Base-by-base conservation (phyloP, 2,329 filamentous ascomycete species). In the Xylaria sp. region DNA sequence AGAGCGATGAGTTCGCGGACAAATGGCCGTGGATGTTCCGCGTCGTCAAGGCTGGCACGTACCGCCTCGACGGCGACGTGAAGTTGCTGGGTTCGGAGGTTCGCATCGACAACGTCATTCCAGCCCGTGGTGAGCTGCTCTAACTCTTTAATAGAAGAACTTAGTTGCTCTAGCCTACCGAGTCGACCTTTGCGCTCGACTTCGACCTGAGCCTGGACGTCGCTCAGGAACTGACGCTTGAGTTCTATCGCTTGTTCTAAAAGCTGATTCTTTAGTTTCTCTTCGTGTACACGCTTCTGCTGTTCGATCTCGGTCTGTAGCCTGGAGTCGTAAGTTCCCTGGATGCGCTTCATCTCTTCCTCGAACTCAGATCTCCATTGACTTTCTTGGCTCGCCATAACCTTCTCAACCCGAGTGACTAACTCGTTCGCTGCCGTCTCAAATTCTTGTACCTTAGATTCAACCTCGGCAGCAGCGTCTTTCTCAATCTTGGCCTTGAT, bases 31-130 rank as follows among this genome's bases (percentile, higher is more conserved):
- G 95, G 92, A 74, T 90, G 86, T 51, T 89, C 84, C 12, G 90
- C 86, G 72, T 91, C 91, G 77, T 94, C 91, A 24, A 98, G 88
- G 59, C 91, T 93, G 66, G 93, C 90, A 73, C 93, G 92, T 60
- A 98, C 94, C 47, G 95, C 93, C 79, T 99, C 96, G 34, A 98
- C 92, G 21, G 96, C 96, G 42, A 99, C 93, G 78, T 98, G 93
- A 32, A 99, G 90, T 82, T 98, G 94, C 81, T 99, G 96, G 0
- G 96, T 98, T 81, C 93, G 92, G 71, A 98, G 88, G 82, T 96
- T 98, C 68, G 88, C 86, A 78, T 98, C 94, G 24, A 99, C 89
- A 45, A 98, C 93, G 48, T 90, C 89, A 81, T 95, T 97, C 94
- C 94, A 98, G 72, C 93, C 91, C 1, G 89, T 88, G 1, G 94